Conservation (phyloP, 805 yeast species). For the Ogataea nonfermentans region DNA sequence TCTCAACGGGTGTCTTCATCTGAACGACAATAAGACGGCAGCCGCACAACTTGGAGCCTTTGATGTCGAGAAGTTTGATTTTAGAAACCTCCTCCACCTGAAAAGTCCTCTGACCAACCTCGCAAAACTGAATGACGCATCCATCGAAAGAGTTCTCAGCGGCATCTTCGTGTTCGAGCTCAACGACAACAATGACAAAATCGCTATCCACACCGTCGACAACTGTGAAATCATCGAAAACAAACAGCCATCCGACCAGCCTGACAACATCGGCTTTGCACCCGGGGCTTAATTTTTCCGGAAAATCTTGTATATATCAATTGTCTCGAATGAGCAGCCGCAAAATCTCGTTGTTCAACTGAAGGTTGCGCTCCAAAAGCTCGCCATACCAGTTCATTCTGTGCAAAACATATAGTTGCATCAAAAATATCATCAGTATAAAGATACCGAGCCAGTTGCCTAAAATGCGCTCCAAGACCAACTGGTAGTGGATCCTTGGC, state of each 20-base stretch:
- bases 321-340: not conserved
- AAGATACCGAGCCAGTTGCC: constrained; percentile 14
- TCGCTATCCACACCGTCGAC: constrained; percentile 65
- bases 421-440: constrained; percentile 6
- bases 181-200: constrained; percentile 50
- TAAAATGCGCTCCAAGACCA: constrained; percentile 7
- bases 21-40: constrained; percentile 29
- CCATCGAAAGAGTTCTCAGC: constrained; percentile 38
- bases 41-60: constrained; percentile 29
- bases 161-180: constrained; percentile 70
- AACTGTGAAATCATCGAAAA: constrained; percentile 58
- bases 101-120: constrained; percentile 2
- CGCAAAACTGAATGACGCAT: constrained; percentile 6
- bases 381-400: constrained; percentile 6
- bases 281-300: constrained; percentile 15
- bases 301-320: constrained; percentile 3
- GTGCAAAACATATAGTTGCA: constrained; percentile 10
- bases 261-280: constrained; percentile 21
- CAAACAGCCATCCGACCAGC: constrained; percentile 20
- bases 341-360: constrained; percentile 3
- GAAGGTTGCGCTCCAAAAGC: constrained; percentile 1
- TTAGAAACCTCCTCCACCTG: constrained; percentile 17
- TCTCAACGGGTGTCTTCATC: constrained; percentile 48
- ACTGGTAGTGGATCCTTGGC: not conserved
- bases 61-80: constrained; percentile 21